Percentiles rank a stretch among this genome's conserved stretches.
Evolutionary conservation across 345 rosid species (phyloP).

Genomic region (Viola odorata): DNA sequence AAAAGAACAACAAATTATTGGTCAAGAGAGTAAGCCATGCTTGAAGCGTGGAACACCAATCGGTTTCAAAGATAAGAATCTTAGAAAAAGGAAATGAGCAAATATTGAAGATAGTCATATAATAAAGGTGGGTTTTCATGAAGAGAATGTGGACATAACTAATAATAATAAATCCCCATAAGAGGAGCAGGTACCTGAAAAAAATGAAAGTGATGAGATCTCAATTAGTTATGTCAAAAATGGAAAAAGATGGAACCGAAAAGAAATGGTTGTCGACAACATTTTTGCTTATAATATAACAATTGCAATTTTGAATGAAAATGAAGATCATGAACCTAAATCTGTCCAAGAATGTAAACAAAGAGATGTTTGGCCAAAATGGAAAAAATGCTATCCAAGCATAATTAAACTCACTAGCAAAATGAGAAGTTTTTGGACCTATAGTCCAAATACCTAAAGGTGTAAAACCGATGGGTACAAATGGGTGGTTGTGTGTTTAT

Average conservation of each 20-base stretch:
- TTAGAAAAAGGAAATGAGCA: not conserved
- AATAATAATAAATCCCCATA: too few species aligned
- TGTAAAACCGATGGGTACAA: too few species aligned
- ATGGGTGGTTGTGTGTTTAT: too few species aligned
- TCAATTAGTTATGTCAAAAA: not conserved
- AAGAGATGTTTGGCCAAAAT: not conserved
- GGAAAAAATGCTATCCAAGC: not conserved
- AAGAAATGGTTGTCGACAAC: too few species aligned
- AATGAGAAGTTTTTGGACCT: too few species aligned
- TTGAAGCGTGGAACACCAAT: not conserved
- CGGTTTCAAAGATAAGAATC: not conserved
- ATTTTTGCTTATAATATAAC: too few species aligned
- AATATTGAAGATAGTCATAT: not conserved
- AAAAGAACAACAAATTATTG: not conserved
- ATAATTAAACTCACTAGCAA: too few species aligned
- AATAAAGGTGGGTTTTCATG: too few species aligned
- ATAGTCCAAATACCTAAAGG: too few species aligned
- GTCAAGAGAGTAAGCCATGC: not conserved
- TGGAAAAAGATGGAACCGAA: not conserved
- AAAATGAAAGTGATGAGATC: not conserved
- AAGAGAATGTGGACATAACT: too few species aligned
- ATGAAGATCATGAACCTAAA: not conserved
- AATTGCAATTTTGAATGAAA: too few species aligned
- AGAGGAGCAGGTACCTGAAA: too few species aligned
- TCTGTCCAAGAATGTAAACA: not conserved